Conservation (phyloP, 495 filamentous ascomycete species). For the Cercophora newfieldiana region DNA sequence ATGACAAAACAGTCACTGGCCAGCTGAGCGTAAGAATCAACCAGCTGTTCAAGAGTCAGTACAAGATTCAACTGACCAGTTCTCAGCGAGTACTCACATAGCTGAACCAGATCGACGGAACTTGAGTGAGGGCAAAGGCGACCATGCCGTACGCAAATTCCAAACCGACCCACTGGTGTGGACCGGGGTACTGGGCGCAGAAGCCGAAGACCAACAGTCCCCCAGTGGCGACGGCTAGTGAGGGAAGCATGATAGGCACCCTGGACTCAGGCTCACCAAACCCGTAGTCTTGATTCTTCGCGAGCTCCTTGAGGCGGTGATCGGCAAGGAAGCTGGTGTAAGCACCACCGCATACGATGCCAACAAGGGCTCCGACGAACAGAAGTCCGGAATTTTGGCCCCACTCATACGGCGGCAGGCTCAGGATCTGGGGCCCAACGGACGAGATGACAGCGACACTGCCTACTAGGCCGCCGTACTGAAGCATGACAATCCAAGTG, state of each 20-base stretch:
- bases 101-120: conserved; percentile 33
- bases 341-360: conserved; percentile 24
- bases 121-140: conserved; percentile 32
- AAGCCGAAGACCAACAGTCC: conserved; percentile 36
- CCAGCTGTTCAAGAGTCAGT: conserved; percentile 23
- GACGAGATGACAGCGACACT: conserved; percentile 30
- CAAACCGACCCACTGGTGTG: conserved; percentile 31
- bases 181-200: conserved; percentile 27
- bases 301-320: conserved; percentile 17
- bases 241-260: conserved; percentile 28
- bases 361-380: conserved; percentile 31
- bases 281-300: conserved; percentile 21
- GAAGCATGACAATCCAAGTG: conserved; percentile 31
- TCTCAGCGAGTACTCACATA: conserved; percentile 28
- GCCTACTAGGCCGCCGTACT: conserved; percentile 34
- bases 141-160: conserved; percentile 36
- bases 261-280: conserved; percentile 33
- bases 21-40: conserved; percentile 34
- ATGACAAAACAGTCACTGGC: conserved; percentile 40
- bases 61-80: background rate
- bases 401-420: conserved; percentile 28
- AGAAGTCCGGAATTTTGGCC: conserved; percentile 27
- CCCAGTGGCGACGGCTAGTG: conserved; percentile 27
- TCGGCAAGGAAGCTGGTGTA: conserved; percentile 25
- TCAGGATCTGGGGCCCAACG: conserved; percentile 29